Base-by-base conservation (phyloP, 192 early-diverging fungal species). In the Backusella australiensis region DNA sequence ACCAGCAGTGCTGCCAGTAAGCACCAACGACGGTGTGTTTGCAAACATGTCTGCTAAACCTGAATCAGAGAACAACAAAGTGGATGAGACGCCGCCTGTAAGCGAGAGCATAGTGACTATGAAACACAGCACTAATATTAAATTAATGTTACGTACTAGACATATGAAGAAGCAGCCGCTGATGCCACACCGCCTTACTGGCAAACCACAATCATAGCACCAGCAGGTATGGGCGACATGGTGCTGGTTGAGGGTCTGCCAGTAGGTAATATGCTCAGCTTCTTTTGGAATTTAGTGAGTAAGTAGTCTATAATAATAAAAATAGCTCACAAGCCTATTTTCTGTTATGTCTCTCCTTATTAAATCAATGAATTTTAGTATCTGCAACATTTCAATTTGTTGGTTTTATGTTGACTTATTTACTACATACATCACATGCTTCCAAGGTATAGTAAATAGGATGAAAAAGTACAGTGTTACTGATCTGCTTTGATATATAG, bases 231-330 rank as follows among this genome's bases (percentile, higher is more conserved):
- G 77, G 94, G 94, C 46, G 97, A 95, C 65, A 91, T 96, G 78
- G 81, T 98, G 4, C 81, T 97, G 7, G 91, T 98, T 11, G 97
- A 98, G 72, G 95, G 97, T 14, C 72, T 98, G 73, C 95, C 97
- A 3, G 95, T 96, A 8, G 97, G 97, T 8, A 89, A 89, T 56
- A 73, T 91, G 15, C 86, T 94, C 42, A 81, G 91, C 49, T 95
- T 96, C 76, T 59, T 94, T 26, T 92, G 94, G 76, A 96, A 95
- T 81, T 88, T 96, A 86, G 76, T 94, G 12, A 85, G 87, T 88
- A 89, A 39, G 80, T 81, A 35, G 53, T 36, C 23, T 23, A 42
- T 44, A 73, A 29, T 46, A 46, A 49, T 46, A 46, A 49, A 69
- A 36, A 69, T 35, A 68, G 17, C 29, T 67, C 11, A 6, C 29